A percentile compares a stretch with the other conserved stretches of the same genome.
These are phyloP conservation scores for Stagonosporopsis cucurbitacearum DNA, from an alignment of 2,329 filamentous ascomycete genomes.

Conservation along the genomic window DNA sequence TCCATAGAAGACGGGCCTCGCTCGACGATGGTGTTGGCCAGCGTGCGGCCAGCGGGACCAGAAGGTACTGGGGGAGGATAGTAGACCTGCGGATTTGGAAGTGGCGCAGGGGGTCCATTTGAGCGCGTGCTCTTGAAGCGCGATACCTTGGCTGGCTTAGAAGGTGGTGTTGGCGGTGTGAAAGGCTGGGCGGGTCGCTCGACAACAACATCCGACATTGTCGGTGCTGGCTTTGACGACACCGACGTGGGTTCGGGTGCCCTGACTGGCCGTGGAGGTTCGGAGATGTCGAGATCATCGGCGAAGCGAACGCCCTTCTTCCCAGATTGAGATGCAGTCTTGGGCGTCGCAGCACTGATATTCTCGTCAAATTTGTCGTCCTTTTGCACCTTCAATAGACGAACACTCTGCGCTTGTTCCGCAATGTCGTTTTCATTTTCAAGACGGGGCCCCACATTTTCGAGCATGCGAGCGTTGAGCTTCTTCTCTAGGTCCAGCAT, in stretches of 20 bases:
- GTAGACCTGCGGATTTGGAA: conserved; percentile 34
- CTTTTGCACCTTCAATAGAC: conserved; percentile 57
- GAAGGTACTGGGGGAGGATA: conserved; percentile 42
- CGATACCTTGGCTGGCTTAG: conserved; percentile 47
- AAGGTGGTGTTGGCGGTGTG: conserved; percentile 19
- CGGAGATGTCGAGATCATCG: conserved; percentile 73
- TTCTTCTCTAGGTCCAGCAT: conserved; percentile 87
- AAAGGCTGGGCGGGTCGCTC: conserved; percentile 36
- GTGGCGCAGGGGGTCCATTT: conserved; percentile 17
- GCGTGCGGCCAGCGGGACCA: conserved; percentile 55
- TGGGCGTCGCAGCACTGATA: conserved; percentile 14
- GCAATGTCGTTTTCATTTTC: conserved; percentile 45
- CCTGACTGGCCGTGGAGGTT: conserved; percentile 35
- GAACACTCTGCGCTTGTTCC: conserved; percentile 63
- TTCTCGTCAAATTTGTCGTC: conserved; percentile 47
- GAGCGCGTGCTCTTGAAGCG: conserved; percentile 50
- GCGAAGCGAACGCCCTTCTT: conserved; percentile 84
- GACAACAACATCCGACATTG: conserved; percentile 45
- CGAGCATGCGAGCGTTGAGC: conserved; percentile 66
- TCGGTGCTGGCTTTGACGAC: conserved; percentile 22
- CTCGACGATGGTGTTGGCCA: conserved; percentile 67
- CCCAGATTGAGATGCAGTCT: conserved; percentile 12
- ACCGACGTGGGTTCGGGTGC: conserved; percentile 20
- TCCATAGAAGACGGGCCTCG: conserved; percentile 48
- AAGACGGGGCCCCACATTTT: conserved; percentile 62